Percentiles rank a stretch among this genome's conserved stretches.
Evolutionary conservation across 441 rosid genomes (phyloP).

Genomic region (Francoa sonchifolia): DNA sequence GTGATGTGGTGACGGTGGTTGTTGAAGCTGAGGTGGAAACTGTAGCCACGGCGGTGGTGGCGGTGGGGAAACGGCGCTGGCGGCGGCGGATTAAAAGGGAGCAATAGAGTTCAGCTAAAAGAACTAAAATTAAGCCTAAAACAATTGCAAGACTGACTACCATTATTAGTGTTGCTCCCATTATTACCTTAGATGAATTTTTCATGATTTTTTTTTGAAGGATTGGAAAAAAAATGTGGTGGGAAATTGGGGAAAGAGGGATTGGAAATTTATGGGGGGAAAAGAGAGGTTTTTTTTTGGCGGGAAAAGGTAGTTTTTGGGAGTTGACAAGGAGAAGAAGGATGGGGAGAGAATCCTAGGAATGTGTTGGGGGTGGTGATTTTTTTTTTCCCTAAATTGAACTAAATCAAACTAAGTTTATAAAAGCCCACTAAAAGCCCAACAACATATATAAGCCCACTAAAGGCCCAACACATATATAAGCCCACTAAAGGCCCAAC

Average conservation of each 20-base stretch:
- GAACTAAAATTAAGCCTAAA: slow-evolving; percentile 48
- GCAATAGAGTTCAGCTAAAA: slow-evolving; percentile 78
- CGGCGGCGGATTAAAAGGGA: slow-evolving; percentile 56
- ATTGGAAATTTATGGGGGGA: slow-evolving; percentile 16
- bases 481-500: too few relatives aligned
- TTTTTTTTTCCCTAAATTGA: too few relatives aligned
- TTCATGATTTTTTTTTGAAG: slow-evolving; percentile 27
- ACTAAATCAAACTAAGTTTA: too few relatives aligned
- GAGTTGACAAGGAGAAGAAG: slow-evolving; percentile 15
- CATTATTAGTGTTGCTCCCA: slow-evolving; percentile 81
- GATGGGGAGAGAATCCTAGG: slow-evolving; percentile 19
- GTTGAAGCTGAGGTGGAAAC: slow-evolving; percentile 8
- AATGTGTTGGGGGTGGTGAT: slow-evolving; percentile 7
- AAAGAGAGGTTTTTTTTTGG: slow-evolving; percentile 21
- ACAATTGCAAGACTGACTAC: slow-evolving; percentile 65
- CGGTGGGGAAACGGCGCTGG: slow-evolving; percentile 10
- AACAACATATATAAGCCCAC: too few relatives aligned
- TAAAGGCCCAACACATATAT: too few relatives aligned
- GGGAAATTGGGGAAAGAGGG: neutral
- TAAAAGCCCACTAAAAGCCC: too few relatives aligned
- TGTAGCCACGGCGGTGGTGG: slow-evolving; percentile 9
- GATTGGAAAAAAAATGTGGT: neutral
- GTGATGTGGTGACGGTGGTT: slow-evolving; percentile 7
- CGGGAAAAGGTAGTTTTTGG: slow-evolving; percentile 33
- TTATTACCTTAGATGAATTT: slow-evolving; percentile 60